Evolutionary conservation across 2,329 filamentous ascomycete species (phyloP).

Genomic region (Penicillium janthinellum): DNA sequence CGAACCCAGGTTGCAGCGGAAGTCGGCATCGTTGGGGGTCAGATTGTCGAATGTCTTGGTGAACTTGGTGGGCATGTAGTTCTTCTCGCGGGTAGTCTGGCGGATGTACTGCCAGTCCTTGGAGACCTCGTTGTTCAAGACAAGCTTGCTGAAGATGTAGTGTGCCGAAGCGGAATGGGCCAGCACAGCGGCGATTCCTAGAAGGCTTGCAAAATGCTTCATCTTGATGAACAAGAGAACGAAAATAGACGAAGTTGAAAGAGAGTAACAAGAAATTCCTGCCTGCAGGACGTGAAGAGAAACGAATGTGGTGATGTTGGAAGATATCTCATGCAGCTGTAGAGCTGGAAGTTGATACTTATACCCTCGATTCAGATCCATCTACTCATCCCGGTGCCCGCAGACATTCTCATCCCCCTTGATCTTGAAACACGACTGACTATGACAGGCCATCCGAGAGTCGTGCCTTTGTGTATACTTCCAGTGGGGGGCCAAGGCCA

Average conservation of each 20-base stretch:
- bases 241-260: background rate
- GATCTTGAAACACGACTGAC: no score
- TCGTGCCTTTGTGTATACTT: background rate
- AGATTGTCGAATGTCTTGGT: conserved; percentile 17
- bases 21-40: conserved; percentile 20
- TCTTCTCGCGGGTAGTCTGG: conserved; percentile 13
- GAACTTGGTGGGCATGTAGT: conserved; percentile 24
- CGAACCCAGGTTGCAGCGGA: conserved; percentile 23
- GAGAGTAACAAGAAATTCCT: background rate
- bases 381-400: background rate
- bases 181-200: conserved; percentile 11
- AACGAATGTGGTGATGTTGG: background rate
- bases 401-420: background rate
- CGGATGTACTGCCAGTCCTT: conserved; percentile 23
- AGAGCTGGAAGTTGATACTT: background rate
- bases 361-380: background rate
- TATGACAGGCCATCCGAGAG: background rate
- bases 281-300: background rate
- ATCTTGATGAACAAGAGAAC: conserved; percentile 10
- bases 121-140: conserved; percentile 14
- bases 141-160: conserved; percentile 23
- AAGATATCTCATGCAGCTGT: background rate
- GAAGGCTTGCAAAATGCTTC: conserved; percentile 5
- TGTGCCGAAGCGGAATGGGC: conserved; percentile 14
- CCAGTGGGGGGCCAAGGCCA: background rate